phyloP scores from a whole-genome alignment of 75 land plant species.

The Isoetes taiwanensis region DNA sequence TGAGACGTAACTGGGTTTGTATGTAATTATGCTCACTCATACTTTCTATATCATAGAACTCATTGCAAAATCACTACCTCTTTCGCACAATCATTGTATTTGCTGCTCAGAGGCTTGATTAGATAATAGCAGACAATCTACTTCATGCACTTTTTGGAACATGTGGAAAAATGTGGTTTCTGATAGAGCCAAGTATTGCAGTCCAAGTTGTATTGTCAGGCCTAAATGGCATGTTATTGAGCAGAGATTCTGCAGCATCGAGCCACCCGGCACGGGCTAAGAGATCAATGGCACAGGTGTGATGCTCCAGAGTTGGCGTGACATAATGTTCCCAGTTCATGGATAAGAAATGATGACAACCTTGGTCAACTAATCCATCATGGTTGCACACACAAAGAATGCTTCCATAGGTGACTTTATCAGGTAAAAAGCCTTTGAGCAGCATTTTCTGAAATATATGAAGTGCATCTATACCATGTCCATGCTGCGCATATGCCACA shows the following conservation, averaged over 20 bases:
- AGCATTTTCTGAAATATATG: constrained; percentile 27
- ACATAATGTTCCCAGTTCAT: constrained; percentile 13
- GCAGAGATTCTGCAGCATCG: neutral
- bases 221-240: neutral
- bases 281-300: constrained; percentile 7
- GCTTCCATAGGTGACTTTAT: constrained; percentile 24
- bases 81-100: too few relatives aligned
- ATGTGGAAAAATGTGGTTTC: too few relatives aligned
- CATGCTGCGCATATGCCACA: constrained; percentile 32
- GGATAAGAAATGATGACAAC: constrained; percentile 16
- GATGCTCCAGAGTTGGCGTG: neutral
- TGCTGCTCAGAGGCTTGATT: too few relatives aligned
- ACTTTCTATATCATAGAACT: too few relatives aligned
- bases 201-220: too few relatives aligned
- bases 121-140: too few relatives aligned
- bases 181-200: too few relatives aligned
- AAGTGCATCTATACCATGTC: constrained; percentile 26
- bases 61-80: too few relatives aligned
- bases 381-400: constrained; percentile 32
- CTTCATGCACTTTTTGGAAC: too few relatives aligned
- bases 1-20: too few relatives aligned
- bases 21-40: too few relatives aligned
- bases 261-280: neutral
- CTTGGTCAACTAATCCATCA: constrained; percentile 33
- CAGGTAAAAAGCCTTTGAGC: constrained; percentile 15